A percentile compares a stretch with the other conserved stretches of the same genome.
Conservation (phyloP, 1,284 basidiomycete species). For the Cryptococcus depauperatus region DNA sequence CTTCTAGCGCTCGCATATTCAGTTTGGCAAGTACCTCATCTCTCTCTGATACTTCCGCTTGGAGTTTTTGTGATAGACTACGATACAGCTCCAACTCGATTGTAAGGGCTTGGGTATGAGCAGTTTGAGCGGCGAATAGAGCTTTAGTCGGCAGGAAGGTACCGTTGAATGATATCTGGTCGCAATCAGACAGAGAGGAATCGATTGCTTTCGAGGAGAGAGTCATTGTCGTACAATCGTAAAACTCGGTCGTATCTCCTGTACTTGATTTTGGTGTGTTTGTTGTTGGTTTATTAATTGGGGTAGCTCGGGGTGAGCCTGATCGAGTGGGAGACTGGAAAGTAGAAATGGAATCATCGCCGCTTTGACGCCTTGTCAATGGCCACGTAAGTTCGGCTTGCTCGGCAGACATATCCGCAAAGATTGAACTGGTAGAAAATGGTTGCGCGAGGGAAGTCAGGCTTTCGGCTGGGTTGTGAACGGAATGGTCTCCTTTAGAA, state of each 20-base stretch:
- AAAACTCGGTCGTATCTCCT: slow-evolving; percentile 27
- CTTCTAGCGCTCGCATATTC: slow-evolving; percentile 23
- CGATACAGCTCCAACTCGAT: slow-evolving; percentile 27
- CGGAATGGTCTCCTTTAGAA: no score
- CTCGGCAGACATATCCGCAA: slow-evolving; percentile 38
- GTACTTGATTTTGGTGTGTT: slow-evolving; percentile 1
- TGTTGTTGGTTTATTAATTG: no score
- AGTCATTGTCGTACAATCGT: slow-evolving; percentile 22
- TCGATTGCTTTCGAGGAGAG: slow-evolving; percentile 9
- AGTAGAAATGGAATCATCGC: slow-evolving; percentile 16
- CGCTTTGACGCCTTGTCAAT: slow-evolving; percentile 8
- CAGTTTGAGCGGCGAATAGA: slow-evolving; percentile 27
- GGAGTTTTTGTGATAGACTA: slow-evolving; percentile 18
- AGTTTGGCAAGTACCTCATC: slow-evolving; percentile 26
- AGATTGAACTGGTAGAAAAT: slow-evolving; percentile 23
- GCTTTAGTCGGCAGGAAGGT: slow-evolving; percentile 23
- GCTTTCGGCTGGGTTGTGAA: not conserved
- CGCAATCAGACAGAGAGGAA: no score
- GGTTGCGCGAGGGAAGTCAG: not conserved
- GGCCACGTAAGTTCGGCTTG: slow-evolving; percentile 35
- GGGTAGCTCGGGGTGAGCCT: not conserved
- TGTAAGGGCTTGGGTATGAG: slow-evolving; percentile 23
- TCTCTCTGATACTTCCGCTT: slow-evolving; percentile 27
- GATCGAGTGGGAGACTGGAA: slow-evolving; percentile 18
- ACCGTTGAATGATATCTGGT: no score